Conservation (phyloP, 257 asterid species). For the Eustoma russellianum region DNA sequence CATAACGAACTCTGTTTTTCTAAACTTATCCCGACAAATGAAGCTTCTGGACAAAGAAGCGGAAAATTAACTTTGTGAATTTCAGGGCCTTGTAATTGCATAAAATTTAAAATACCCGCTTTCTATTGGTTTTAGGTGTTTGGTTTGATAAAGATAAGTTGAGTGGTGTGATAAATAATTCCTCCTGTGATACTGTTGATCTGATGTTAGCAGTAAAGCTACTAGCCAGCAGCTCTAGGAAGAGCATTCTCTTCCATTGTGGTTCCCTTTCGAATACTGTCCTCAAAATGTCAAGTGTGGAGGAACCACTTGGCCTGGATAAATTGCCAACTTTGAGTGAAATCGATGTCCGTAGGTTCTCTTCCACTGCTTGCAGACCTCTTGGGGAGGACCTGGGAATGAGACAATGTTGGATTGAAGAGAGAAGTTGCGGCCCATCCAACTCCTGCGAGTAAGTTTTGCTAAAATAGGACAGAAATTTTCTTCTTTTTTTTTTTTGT, state of each 20-base stretch:
- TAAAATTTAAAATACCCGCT: background rate
- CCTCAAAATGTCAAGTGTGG: slow-evolving; percentile 78
- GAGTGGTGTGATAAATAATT: background rate
- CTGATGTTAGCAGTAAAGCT: slow-evolving; percentile 11
- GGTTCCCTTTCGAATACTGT: slow-evolving; percentile 16
- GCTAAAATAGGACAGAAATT: too few relatives aligned
- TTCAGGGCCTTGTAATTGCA: background rate
- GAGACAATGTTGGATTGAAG: slow-evolving; percentile 79
- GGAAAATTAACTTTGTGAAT: background rate
- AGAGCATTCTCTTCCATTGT: slow-evolving; percentile 14
- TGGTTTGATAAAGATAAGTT: slow-evolving; percentile 8
- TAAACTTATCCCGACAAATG: too few relatives aligned
- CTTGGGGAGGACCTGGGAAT: slow-evolving; percentile 52
- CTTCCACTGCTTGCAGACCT: slow-evolving; percentile 81
- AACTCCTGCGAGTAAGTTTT: slow-evolving; percentile 64
- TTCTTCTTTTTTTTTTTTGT: too few relatives aligned
- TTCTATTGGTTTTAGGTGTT: slow-evolving; percentile 4
- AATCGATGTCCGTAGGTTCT: slow-evolving; percentile 52
- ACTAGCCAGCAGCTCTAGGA: slow-evolving; percentile 3
- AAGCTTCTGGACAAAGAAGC: background rate
- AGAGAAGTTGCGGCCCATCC: slow-evolving; percentile 86
- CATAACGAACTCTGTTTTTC: too few relatives aligned
- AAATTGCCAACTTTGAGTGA: slow-evolving; percentile 75
- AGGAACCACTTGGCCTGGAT: slow-evolving; percentile 90
- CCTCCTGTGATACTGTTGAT: slow-evolving; percentile 10